Conservation (phyloP, 2,329 filamentous ascomycete species). For the Calonectria ilicicola region DNA sequence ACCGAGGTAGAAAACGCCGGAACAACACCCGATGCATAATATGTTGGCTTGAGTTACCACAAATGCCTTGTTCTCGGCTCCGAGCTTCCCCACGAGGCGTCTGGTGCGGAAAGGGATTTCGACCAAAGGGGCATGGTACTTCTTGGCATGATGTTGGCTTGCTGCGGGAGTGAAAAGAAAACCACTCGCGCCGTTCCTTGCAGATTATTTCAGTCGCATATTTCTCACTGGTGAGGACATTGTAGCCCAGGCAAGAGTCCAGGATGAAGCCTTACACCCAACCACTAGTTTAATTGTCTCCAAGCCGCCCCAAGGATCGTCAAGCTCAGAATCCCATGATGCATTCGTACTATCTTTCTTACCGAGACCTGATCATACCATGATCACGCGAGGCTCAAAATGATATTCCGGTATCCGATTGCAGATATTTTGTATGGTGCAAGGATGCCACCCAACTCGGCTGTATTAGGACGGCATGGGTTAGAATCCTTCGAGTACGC, state of each 20-base stretch:
- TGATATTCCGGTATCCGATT: background rate
- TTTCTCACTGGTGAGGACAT: background rate
- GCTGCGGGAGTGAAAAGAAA: background rate
- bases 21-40: background rate
- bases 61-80: background rate
- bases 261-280: background rate
- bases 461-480: background rate
- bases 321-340: background rate
- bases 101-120: background rate
- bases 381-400: background rate
- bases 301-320: background rate
- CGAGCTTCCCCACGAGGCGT: background rate
- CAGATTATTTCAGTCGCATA: background rate
- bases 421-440: background rate
- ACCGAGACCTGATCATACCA: background rate
- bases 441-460: background rate
- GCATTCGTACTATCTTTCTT: background rate
- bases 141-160: background rate
- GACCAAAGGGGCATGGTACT: background rate
- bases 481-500: background rate
- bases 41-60: background rate
- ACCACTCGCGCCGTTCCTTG: background rate
- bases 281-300: background rate
- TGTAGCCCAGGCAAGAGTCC: background rate
- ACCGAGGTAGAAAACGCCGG: background rate